Evolutionary conservation across 169 alveolate species (phyloP).

Genomic region (Eimeria brunetti): DNA sequence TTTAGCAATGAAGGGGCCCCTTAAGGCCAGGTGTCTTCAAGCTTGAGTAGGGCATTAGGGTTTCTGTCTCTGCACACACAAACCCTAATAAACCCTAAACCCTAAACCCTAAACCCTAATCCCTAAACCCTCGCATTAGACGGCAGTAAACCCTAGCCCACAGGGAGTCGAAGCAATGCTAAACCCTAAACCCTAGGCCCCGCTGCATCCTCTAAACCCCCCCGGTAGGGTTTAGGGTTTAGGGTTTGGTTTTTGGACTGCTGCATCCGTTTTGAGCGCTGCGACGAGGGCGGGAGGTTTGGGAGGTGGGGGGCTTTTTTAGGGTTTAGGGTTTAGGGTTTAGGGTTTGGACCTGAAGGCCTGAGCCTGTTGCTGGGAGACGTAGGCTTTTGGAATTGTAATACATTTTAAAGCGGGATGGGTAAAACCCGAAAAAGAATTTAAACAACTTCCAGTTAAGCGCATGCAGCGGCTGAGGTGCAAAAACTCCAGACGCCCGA

Average conservation of each 20-base stretch:
- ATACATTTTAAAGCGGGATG: slow-evolving; percentile 14
- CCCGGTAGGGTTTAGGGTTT: not conserved
- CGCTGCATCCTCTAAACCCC: not conserved
- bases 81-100: slow-evolving; percentile 51
- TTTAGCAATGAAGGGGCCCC: slow-evolving; percentile 46
- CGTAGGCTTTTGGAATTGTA: not conserved
- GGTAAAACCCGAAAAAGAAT: not conserved
- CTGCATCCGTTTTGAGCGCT: not conserved
- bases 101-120: slow-evolving; percentile 35
- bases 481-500: not conserved
- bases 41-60: slow-evolving; percentile 55
- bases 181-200: slow-evolving; percentile 20
- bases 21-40: slow-evolving; percentile 53
- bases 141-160: slow-evolving; percentile 24
- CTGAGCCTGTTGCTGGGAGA: not conserved
- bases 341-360: slow-evolving; percentile 24
- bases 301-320: too few species aligned
- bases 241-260: too few species aligned
- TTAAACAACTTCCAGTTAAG: not conserved
- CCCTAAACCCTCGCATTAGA: slow-evolving; percentile 37
- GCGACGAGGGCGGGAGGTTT: not conserved
- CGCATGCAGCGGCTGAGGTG: slow-evolving; percentile 6
- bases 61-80: slow-evolving; percentile 58
- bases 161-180: not conserved
- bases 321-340: slow-evolving; percentile 36